Percentiles rank a stretch among this genome's conserved stretches.
Evolutionary conservation across 1,284 basidiomycete species (phyloP).

Genomic region (Athelia sp.): DNA sequence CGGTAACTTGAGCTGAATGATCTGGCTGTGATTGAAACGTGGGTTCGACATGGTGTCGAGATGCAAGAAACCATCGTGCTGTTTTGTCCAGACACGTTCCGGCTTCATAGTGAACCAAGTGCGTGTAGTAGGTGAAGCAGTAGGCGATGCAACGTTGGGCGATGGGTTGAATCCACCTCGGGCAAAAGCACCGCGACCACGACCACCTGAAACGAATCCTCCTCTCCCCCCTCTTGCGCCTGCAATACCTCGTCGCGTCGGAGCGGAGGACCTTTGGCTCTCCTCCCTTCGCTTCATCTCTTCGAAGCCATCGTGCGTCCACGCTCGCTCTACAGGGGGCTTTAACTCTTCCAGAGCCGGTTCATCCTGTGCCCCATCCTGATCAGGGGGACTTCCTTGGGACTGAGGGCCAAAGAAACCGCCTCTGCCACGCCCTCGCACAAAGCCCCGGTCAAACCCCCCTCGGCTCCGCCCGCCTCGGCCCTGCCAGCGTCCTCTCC

Average conservation of each 20-base stretch:
- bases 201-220: slow-evolving; percentile 28
- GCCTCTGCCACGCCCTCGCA: slow-evolving; percentile 51
- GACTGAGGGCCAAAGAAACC: slow-evolving; percentile 25
- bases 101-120: slow-evolving; percentile 71
- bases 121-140: slow-evolving; percentile 35
- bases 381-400: slow-evolving; percentile 7
- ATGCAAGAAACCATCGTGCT: slow-evolving; percentile 68
- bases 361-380: slow-evolving; percentile 10
- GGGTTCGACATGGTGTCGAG: slow-evolving; percentile 53
- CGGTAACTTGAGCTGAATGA: slow-evolving; percentile 58
- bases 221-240: slow-evolving; percentile 33
- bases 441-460: slow-evolving; percentile 31
- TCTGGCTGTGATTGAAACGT: slow-evolving; percentile 45
- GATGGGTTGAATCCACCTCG: slow-evolving; percentile 40
- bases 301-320: slow-evolving; percentile 82
- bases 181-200: slow-evolving; percentile 27
- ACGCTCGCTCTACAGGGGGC: slow-evolving; percentile 60
- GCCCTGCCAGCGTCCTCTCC: slow-evolving; percentile 73
- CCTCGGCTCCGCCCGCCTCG: slow-evolving; percentile 55
- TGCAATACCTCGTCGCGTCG: slow-evolving; percentile 20
- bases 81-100: slow-evolving; percentile 75
- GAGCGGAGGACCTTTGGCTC: slow-evolving; percentile 18
- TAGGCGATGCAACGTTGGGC: slow-evolving; percentile 22
- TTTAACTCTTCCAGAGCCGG: slow-evolving; percentile 25
- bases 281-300: slow-evolving; percentile 76